phyloP scores from a whole-genome alignment of 371 early-diverging fungal species.

The Smittium culicis region DNA sequence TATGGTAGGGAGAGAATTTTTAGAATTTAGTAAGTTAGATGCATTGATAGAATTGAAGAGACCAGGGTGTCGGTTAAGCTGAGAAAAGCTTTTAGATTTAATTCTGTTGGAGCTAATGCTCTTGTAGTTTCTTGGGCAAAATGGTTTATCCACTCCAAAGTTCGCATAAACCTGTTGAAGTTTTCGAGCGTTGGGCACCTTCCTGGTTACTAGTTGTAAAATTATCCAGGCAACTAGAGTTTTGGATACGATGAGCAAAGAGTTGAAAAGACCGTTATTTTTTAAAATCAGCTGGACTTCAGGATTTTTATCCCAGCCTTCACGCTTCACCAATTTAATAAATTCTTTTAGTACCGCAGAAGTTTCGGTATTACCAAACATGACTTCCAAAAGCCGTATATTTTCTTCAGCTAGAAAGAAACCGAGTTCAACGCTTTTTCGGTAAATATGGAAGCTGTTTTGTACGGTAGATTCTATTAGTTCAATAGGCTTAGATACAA shows the following conservation, averaged over 20 bases:
- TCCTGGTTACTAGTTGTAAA: constrained; percentile 61
- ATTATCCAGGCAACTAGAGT: constrained; percentile 71
- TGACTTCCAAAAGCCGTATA: constrained; percentile 72
- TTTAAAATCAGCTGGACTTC: constrained; percentile 41
- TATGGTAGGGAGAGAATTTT: too few relatives aligned
- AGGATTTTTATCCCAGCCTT: constrained; percentile 48
- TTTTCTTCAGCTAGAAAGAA: constrained; percentile 74
- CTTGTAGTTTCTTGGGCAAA: constrained; percentile 19
- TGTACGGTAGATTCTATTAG: not conserved
- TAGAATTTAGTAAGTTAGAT: too few relatives aligned
- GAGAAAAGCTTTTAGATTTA: too few relatives aligned
- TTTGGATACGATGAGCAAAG: constrained; percentile 57
- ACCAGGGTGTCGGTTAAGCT: too few relatives aligned
- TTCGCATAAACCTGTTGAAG: constrained; percentile 28
- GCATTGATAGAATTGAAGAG: too few relatives aligned
- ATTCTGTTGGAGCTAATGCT: not conserved
- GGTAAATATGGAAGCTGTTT: constrained; percentile 54
- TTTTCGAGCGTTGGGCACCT: constrained; percentile 29
- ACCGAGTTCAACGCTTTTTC: constrained; percentile 51
- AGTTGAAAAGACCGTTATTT: constrained; percentile 48
- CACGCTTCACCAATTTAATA: constrained; percentile 55
- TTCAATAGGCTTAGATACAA: not conserved
- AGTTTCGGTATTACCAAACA: constrained; percentile 83
- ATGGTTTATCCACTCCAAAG: constrained; percentile 9
- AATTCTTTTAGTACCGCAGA: constrained; percentile 77